Evolutionary conservation across 768 basidiomycete species (phyloP).

Genomic region (Fibroporia radiculosa): DNA sequence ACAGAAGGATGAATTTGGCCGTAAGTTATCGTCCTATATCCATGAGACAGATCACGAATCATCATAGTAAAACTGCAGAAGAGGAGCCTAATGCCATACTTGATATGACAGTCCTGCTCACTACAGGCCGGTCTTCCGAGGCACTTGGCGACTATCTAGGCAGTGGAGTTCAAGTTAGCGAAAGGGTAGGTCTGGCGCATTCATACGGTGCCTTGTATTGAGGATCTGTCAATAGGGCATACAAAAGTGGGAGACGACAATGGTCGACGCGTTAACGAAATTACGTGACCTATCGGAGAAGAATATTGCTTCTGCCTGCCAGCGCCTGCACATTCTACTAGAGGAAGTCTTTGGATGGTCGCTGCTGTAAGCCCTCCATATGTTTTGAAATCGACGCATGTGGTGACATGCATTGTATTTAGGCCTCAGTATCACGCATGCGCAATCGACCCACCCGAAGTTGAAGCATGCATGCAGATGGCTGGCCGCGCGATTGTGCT

Average conservation of each 20-base stretch:
- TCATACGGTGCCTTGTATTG: constrained; percentile 1
- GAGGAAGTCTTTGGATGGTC: constrained; percentile 80
- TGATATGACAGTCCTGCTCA: constrained; percentile 63
- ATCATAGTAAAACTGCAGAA: constrained; percentile 29
- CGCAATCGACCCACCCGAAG: constrained; percentile 41
- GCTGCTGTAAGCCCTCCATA: constrained; percentile 42
- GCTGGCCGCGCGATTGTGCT: constrained; percentile 52
- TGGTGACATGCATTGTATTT: constrained; percentile 10
- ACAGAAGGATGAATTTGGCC: constrained; percentile 58
- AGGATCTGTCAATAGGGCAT: constrained; percentile 44
- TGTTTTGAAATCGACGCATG: constrained; percentile 5
- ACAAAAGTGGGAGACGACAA: constrained; percentile 75
- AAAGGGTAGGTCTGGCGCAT: constrained; percentile 69
- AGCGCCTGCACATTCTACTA: constrained; percentile 67
- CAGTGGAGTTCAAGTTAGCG: constrained; percentile 74
- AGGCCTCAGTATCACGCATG: constrained; percentile 55
- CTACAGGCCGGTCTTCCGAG: constrained; percentile 67
- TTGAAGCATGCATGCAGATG: constrained; percentile 45
- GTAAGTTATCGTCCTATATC: constrained; percentile 35
- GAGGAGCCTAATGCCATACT: constrained; percentile 54
- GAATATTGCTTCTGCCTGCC: constrained; percentile 63
- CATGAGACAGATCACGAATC: no score
- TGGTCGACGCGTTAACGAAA: constrained; percentile 62
- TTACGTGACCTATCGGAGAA: constrained; percentile 70
- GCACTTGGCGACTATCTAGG: constrained; percentile 67